Percentiles rank a stretch among this genome's conserved stretches.
Conservation (phyloP, 495 filamentous ascomycete species). For the Xylaria telfairii region DNA sequence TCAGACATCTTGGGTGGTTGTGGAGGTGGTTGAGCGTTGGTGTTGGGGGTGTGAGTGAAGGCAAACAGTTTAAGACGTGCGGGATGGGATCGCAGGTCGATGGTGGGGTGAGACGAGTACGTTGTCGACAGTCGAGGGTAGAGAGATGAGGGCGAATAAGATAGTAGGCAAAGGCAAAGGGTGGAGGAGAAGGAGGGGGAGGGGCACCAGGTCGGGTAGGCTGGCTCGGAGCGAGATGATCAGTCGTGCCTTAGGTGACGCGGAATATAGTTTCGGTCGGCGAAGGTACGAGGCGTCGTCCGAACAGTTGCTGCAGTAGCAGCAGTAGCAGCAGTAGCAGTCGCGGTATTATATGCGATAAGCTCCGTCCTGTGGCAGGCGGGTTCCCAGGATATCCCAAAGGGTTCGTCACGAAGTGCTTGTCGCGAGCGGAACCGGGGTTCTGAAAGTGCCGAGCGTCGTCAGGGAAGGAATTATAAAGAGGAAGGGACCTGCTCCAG, state of each 20-base stretch:
- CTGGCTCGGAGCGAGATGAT: not conserved
- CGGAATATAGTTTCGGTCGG: not conserved
- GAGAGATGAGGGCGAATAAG: not conserved
- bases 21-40: not conserved
- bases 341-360: not conserved
- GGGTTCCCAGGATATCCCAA: not conserved
- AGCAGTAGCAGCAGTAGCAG: not conserved
- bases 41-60: not conserved
- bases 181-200: not conserved
- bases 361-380: not conserved
- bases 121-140: slow-evolving; percentile 3
- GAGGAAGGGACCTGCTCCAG: slow-evolving; percentile 12
- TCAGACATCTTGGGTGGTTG: slow-evolving; percentile 48
- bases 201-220: not conserved
- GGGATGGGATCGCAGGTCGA: not conserved
- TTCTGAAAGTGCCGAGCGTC: not conserved
- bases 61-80: not conserved
- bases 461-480: slow-evolving; percentile 16
- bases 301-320: not conserved
- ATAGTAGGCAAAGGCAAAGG: not conserved
- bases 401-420: not conserved
- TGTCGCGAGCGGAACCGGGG: not conserved
- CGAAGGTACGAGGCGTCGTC: not conserved
- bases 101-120: not conserved
- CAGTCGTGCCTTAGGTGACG: not conserved